Evolutionary conservation across 768 basidiomycete genomes (phyloP), one percentile per base, ranked within the genome.

Genomic region (Boletus sp.): DNA sequence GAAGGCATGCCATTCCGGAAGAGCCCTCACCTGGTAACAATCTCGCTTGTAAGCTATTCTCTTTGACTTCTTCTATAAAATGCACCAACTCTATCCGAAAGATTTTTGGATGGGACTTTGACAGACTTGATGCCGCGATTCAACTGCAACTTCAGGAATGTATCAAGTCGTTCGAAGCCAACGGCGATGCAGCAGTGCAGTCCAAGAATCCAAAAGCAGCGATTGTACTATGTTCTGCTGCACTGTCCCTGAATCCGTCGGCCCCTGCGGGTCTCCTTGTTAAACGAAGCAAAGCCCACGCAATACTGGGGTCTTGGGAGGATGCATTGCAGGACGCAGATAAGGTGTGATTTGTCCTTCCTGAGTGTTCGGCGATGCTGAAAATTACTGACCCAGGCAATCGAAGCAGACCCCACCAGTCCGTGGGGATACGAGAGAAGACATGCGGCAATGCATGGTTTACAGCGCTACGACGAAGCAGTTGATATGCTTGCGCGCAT

Each of bases 101-200:
- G 49, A 42, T 59, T 3, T 59, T 58, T 29, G 61, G 52, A 0
- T 62, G 61, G 61, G n/a, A 50, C n/a, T 54, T 63, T 43, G 56
- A 62, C 1, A n/a, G 35, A 14, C 56, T 54, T 11, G 10, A 23
- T 3, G 2, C n/a, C 8, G 40, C 35, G 2, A 41, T 55, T 23
- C 38, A 44, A 9, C 3, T 32, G 7, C 43, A 19, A 2, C 37
- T 58, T 39, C 30, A 13, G 38, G 21, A 30, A 6, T 46, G 50
- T 21, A 5, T 41, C 5, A 25, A 8, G 21, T 8, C 14, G 1
- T 14, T 53, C 3, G 50, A 53, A 48, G 13, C 4, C 5, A 5
- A 11, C 1, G 60, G 47, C 5, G 51, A 61, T 47, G 25, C 7
- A 4, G 60, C 51, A 7, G 0, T 49, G 8, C 10, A n/a, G 15